Percentiles rank a stretch among this genome's conserved stretches.
Conservation (phyloP, 129 eudicot genomes). For the Kitagawia praeruptora region DNA sequence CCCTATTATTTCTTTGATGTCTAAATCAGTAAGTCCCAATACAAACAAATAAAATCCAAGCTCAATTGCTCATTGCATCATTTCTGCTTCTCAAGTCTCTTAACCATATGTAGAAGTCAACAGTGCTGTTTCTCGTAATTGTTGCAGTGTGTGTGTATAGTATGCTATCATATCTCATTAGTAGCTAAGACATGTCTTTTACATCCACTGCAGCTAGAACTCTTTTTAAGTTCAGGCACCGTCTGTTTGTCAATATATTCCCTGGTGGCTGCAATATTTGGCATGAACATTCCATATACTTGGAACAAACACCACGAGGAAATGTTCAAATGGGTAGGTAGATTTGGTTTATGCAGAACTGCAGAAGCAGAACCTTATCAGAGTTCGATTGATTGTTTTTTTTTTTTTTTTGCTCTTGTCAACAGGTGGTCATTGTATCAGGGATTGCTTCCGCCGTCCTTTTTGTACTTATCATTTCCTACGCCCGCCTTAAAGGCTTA, state of each 20-base stretch:
- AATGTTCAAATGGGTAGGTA: slow-evolving; percentile 81
- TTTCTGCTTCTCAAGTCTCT: too few relatives aligned
- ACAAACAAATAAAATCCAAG: too few relatives aligned
- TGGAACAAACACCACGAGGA: slow-evolving; percentile 64
- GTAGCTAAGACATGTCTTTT: not conserved
- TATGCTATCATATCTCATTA: too few relatives aligned
- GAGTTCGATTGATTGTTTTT: too few relatives aligned
- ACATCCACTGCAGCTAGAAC: slow-evolving; percentile 62
- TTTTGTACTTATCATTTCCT: slow-evolving; percentile 45
- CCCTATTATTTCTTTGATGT: too few relatives aligned
- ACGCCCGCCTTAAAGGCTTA: slow-evolving; percentile 84
- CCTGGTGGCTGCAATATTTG: slow-evolving; percentile 68
- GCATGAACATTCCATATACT: slow-evolving; percentile 84
- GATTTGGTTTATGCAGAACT: not conserved
- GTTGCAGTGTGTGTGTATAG: too few relatives aligned
- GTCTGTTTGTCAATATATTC: slow-evolving; percentile 67
- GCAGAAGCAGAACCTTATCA: not conserved
- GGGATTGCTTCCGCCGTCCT: slow-evolving; percentile 36
- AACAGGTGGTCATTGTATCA: slow-evolving; percentile 57
- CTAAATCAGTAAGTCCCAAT: too few relatives aligned
- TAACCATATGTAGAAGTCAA: too few relatives aligned
- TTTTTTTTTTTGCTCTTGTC: not conserved
- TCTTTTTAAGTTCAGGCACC: slow-evolving; percentile 74
- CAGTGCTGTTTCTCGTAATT: too few relatives aligned
- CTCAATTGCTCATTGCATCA: too few relatives aligned